Evolutionary conservation across 331 rosid genomes (phyloP), one percentile per base, ranked within the genome.

Genomic region (Ulmus americana): DNA sequence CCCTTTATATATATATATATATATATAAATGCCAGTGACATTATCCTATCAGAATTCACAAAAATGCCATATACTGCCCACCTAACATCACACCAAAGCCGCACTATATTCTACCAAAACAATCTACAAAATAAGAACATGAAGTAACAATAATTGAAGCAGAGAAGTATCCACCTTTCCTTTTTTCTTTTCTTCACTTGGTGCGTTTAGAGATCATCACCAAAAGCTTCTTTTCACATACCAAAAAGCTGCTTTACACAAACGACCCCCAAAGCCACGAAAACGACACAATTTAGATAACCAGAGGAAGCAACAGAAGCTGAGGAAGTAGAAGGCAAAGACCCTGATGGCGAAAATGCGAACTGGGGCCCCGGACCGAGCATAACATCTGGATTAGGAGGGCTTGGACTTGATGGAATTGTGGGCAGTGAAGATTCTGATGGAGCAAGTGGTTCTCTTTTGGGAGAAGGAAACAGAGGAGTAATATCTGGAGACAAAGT

Each of bases 371-470:
- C 74, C 13, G 72, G 74, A 45, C 81, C 78, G n/a, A 41, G 59
- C 14, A 10, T 4, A 39, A 1, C 63, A 15, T 80, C 85, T 0
- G 85, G 88, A 54, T 83, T 78, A 1, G 88, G 83, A 7, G 85
- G 85, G 73, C 88, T 83, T 9, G 67, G 85, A 43, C 71, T 83
- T 8, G 88, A 75, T 7, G 88, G 85, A 35, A 83, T 83, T 41
- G 72, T 83, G 7, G 88, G 88, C 45, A 83, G 64, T 9, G 88
- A 77, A 18, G 86, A 82, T 3, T 82, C 70, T 15, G 77, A 22
- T 0, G 85, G 88, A 46, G 88, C 64, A 45, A 50, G 65, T 0
- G 80, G 64, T 11, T 48, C 69, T 4, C 63, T 76, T 14, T 73
- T 74, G 4, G 88, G 85, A 7, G 85, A 51, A 7, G 85, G 88